Base-by-base conservation (phyloP, 176 grass and related monocot genomes). In the Guadua angustifolia region DNA sequence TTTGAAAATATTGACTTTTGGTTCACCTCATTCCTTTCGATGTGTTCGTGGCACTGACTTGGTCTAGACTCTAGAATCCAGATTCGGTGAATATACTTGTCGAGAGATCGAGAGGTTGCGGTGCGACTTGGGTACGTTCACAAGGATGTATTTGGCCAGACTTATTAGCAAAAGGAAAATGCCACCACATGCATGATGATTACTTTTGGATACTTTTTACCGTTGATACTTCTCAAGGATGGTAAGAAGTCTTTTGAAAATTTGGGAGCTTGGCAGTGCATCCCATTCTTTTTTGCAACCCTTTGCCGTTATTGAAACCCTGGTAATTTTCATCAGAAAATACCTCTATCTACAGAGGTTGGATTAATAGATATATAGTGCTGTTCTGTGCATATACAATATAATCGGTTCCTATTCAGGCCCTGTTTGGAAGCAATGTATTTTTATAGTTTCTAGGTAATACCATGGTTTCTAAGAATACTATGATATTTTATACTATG, bases 351-450 rank as follows among this genome's bases (percentile, higher is more conserved):
- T 73, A 43, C 56, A 1, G 33, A 83, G 66, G 40, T 42, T 42
- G 9, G 40, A 42, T 42, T 42, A 8, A 1, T 19, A 39, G n/a
- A 63, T 42, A 50, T 7, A 47, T 47, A 68, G 82, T 89, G 83
- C 78, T 86, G 19, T 21, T 77, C 46, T 66, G 64, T 35, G 35
- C 82, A 66, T 32, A 51, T 50, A 22, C n/a, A 59, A 61, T 38
- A 13, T 18, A 79, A 42, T 62, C 29, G 29, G 43, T 44, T 73
- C 53, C 65, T 26, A 59, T 39, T 88, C 49, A 47, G 59, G n/a
- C n/a, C n/a, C n/a, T n/a, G n/a, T n/a, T n/a, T n/a, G n/a, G n/a
- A n/a, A n/a, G n/a, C n/a, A n/a, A n/a, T n/a, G n/a, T n/a, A n/a
- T n/a, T n/a, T n/a, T n/a, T n/a, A n/a, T n/a, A n/a, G n/a, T n/a